These are phyloP conservation scores for Stagonosporopsis vannaccii DNA, from an alignment of 2,329 filamentous ascomycete genomes.

Conservation along the genomic window DNA sequence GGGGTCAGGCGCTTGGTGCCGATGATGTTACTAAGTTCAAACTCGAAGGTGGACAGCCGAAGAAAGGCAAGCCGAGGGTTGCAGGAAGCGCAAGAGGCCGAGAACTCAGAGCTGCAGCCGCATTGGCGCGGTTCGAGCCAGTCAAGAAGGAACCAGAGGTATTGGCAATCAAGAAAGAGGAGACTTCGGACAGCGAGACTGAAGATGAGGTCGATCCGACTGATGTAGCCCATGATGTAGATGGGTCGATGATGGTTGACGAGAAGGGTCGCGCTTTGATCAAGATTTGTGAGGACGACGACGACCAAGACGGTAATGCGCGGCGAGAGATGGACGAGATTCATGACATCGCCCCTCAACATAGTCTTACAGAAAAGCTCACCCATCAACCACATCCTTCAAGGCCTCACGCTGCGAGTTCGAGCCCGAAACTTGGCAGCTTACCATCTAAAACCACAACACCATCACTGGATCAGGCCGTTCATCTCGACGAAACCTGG, in stretches of 20 bases:
- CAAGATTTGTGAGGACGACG: constrained; percentile 77
- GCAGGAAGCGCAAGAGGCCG: constrained; percentile 77
- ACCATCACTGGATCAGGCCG: constrained; percentile 11
- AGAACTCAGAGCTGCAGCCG: constrained; percentile 78
- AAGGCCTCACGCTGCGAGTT: background rate
- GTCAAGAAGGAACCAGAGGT: constrained; percentile 53
- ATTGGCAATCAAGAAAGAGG: constrained; percentile 45
- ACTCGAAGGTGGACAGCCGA: constrained; percentile 70
- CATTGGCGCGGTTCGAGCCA: constrained; percentile 73
- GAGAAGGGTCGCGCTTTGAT: constrained; percentile 70
- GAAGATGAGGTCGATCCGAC: constrained; percentile 43
- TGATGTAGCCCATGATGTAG: constrained; percentile 67
- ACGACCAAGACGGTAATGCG: constrained; percentile 49
- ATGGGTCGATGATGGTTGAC: constrained; percentile 71
- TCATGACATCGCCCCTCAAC: constrained; percentile 51
- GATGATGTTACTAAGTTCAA: constrained; percentile 71
- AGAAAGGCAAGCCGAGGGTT: constrained; percentile 72
- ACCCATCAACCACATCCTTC: background rate
- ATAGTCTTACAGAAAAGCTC: constrained; percentile 1
- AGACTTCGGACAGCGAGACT: constrained; percentile 44
- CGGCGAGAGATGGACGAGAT: constrained; percentile 72
- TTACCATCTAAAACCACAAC: background rate
- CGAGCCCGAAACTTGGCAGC: background rate
- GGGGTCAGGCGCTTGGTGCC: constrained; percentile 72
- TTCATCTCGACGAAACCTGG: constrained; percentile 29